Base-by-base conservation (phyloP, 1,284 basidiomycete species). In the Puccinia brachypodii region DNA sequence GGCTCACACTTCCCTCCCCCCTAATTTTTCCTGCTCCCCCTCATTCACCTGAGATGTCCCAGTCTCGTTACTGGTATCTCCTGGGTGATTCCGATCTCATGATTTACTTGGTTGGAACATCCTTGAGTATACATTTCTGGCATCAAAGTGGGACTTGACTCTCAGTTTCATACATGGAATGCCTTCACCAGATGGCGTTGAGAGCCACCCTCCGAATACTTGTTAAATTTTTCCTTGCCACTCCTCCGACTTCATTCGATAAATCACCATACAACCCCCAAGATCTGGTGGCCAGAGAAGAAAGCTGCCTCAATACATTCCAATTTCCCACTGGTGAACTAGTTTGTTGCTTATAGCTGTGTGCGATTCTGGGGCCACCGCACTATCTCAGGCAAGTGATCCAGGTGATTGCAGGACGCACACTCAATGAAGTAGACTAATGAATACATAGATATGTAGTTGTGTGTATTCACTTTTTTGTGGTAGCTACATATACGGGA, bases 171-270 rank as follows among this genome's bases (percentile, higher is more conserved):
- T 53, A 53, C 16, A 53, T 22, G 50, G 50, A 53, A 53, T 53
- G 50, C 50, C 50, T 53, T 53, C 50, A 53, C 50, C 50, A 53
- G 50, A 53, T 53, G n/a, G 50, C 50, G 50, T 53, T 53, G 50
- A 53, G 50, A 53, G 50, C 50, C 50, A 53, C 50, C 50, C 50
- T 53, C 50, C 50, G 50, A 44, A 44, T 44, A 44, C 42, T 44
- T 44, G 42, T 94, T 86, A 93, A 93, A 87, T 92, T 91, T 87
- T 96, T 95, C 87, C 90, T 96, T 58, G 92, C 93, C 16, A 95
- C 94, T 0, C 94, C 87, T 0, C 87, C 87, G 0, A 87, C 87
- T 1, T 85, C 85, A 60, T 88, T 87, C 83, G 80, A 83, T 60
- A 81, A 62, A 66, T 82, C 84, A n/a, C 77, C 76, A 25, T 87